Base-by-base conservation (phyloP, 495 filamentous ascomycete species). In the Neurospora terricola region DNA sequence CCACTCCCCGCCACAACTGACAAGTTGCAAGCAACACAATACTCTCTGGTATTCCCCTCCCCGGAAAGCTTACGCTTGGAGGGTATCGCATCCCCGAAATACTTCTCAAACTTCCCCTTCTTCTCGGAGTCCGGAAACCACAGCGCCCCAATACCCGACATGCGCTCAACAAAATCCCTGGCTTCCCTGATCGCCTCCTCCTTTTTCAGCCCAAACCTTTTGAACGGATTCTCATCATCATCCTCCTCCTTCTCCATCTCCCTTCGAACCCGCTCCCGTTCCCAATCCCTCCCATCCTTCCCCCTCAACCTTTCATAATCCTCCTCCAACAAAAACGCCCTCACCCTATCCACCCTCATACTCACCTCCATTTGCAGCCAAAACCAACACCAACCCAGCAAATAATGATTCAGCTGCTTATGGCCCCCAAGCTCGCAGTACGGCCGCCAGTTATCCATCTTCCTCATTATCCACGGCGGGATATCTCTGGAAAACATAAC, bases 21-120 rank as follows among this genome's bases (percentile, higher is more conserved):
- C 14, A 87, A 74, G 38, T 85, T 82, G 72, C 85, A 87, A n/a
- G 84, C 85, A 69, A 83, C 77, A 59, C 85, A 87, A 5, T 66
- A 66, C 5, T 66, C 54, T 4, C 27, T 66, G 54, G 54, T 66
- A 18, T 66, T 66, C 1, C 54, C 54, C 14, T 18, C 14, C 3
- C 54, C 54, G 14, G 27, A 66, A 38, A 79, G 79, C 38, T 75
- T 72, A 16, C 34, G 73, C 43, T 76, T 76, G 45, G 74, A 75
- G 11, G 76, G 76, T 4, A 18, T 39, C 5, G 75, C 74, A 6
- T 69, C 54, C 21, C 79, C 78, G 30, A 76, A 79, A 38, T 74
- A 75, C 40, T 78, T 27, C 34, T 73, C 72, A 45, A 84, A 84
- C 1, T 74, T 74, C 0, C 75, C 69, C n/a, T 21, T 21, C 37